Evolutionary conservation across 1,284 basidiomycete genomes (phyloP), one percentile per base, ranked within the genome.

Genomic region (Ceratobasidium sp.): DNA sequence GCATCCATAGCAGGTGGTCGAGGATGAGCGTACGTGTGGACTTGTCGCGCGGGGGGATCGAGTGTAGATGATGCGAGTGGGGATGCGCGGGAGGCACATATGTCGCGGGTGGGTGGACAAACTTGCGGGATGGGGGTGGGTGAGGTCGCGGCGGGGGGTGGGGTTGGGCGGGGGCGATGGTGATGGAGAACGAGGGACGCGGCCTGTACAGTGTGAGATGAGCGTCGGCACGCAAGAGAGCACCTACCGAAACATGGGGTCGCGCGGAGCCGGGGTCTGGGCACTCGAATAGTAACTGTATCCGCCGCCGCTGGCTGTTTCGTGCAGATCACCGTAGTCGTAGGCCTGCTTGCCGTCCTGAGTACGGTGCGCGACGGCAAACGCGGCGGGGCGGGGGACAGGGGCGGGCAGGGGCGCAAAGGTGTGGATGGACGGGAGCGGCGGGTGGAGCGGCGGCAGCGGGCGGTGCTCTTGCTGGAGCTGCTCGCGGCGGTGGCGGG

Each of bases 1-100:
- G 92, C 5, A 89, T 88, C 90, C 89, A 92, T 72, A 92, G 82
- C 82, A 92, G 86, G 79, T 93, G 89, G 80, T 93, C 91, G 73
- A 93, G 86, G 75, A 93, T 92, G 64, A 93, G 83, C 23, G 89
- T 93, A 72, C 89, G 83, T 33, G 89, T 92, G 53, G 87, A 91
- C 82, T 91, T 92, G 80, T 91, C 90, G 70, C 88, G 82, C 9
- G 88, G 91, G 16, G 89, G 90, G 62, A 92, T 91, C 8, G 89
- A 87, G 77, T 87, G 88, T 12, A 91, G 81, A 78, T 91, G 88
- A 54, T 76, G 80, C 78, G 73, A 77, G 75, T 78, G 58, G 44
- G 70, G 67, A 78, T 91, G 88, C 3, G 88, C 88, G 80, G 73
- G 72, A 18, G 67, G 48, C n/a, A 56, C 21, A 54, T 40, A 40